Conservation (phyloP, 1,284 basidiomycete genomes). For the Rhodotorula mucilaginosa region DNA sequence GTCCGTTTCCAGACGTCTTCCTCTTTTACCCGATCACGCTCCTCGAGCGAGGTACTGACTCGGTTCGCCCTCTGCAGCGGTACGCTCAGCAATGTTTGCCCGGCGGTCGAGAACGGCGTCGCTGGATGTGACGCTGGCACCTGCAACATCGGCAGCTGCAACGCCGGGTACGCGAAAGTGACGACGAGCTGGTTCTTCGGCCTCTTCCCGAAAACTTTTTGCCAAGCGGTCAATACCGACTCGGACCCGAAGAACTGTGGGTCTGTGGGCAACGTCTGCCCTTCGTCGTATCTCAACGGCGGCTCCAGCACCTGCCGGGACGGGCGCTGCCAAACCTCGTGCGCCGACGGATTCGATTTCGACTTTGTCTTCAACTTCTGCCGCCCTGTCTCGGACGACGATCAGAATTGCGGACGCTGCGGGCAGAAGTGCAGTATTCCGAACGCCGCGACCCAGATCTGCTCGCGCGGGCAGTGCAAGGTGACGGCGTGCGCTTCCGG, state of each 20-base stretch:
- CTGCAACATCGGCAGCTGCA: constrained; percentile 11
- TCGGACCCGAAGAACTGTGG: constrained; percentile 33
- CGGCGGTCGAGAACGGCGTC: constrained; percentile 1
- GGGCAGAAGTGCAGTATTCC: constrained; percentile 26
- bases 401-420: constrained; percentile 33
- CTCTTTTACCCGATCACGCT: background rate
- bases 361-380: constrained; percentile 19
- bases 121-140: constrained; percentile 4
- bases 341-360: constrained; percentile 31
- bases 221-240: background rate
- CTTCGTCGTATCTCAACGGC: constrained; percentile 30
- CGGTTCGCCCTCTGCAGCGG: constrained; percentile 10
- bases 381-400: constrained; percentile 15
- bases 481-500: constrained; percentile 9
- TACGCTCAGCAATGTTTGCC: constrained; percentile 13
- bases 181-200: background rate
- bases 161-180: constrained; percentile 1
- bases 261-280: constrained; percentile 31
- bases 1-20: background rate
- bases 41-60: background rate
- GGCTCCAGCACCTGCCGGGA: constrained; percentile 22
- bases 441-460: constrained; percentile 5
- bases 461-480: constrained; percentile 3
- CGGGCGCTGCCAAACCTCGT: constrained; percentile 28
- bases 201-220: background rate